Evolutionary conservation across 1,139 yeast species (phyloP).

Genomic region (Scheffersomyces illinoinensis): DNA sequence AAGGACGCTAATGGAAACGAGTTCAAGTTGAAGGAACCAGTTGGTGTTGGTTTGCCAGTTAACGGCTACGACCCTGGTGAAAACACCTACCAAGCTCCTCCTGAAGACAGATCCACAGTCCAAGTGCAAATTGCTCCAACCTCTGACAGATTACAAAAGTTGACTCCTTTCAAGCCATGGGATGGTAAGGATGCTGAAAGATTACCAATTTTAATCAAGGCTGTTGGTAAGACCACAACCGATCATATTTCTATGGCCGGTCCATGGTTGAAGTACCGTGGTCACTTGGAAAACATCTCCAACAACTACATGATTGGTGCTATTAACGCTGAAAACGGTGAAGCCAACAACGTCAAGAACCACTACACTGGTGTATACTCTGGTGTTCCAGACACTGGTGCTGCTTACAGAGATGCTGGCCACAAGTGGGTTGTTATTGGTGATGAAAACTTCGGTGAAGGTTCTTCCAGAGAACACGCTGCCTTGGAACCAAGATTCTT

Average conservation of each 20-base stretch:
- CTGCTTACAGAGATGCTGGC: conserved; percentile 91
- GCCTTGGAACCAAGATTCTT: conserved; percentile 99
- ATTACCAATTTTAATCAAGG: conserved; percentile 94
- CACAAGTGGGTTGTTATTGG: conserved; percentile 97
- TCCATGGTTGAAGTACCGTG: conserved; percentile 99
- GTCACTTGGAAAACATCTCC: conserved; percentile 98
- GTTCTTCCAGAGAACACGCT: conserved; percentile 99
- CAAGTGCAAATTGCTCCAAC: conserved; percentile 78
- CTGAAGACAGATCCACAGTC: conserved; percentile 78
- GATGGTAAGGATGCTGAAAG: conserved; percentile 90
- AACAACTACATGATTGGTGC: conserved; percentile 99
- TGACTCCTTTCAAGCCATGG: conserved; percentile 66
- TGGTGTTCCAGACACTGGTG: conserved; percentile 97
- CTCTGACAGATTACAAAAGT: conserved; percentile 60
- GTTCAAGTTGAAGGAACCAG: conserved; percentile 88
- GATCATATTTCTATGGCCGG: conserved; percentile 99
- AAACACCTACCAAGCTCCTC: conserved; percentile 98
- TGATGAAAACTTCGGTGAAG: conserved; percentile 99
- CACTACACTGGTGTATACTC: conserved; percentile 87
- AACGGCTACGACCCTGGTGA: conserved; percentile 93
- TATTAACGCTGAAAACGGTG: conserved; percentile 92
- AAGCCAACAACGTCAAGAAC: conserved; percentile 91
- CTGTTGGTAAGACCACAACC: conserved; percentile 97
- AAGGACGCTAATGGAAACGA: conserved; percentile 94
- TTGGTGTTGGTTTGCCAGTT: conserved; percentile 90